Evolutionary conservation across 306 rosid species (phyloP).

Genomic region (Cicer arietinum): DNA sequence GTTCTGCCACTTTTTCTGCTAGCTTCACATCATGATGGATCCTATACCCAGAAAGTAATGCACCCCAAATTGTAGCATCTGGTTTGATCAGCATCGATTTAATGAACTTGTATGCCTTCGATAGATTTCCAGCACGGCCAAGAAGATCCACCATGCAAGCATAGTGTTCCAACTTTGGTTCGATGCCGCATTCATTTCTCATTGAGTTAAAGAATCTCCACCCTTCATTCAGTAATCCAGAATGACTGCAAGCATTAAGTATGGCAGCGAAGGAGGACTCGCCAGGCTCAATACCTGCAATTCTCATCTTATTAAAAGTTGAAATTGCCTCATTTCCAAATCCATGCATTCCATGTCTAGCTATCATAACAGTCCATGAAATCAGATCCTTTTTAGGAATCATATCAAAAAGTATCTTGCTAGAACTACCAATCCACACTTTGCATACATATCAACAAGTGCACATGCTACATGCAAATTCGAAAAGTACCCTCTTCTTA

Average conservation of each 20-base stretch:
- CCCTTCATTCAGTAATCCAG: conserved; percentile 67
- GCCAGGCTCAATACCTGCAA: conserved; percentile 39
- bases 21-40: conserved; percentile 47
- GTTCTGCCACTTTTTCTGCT: conserved; percentile 48
- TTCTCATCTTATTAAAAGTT: conserved; percentile 48
- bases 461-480: too few species aligned
- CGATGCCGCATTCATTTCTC: conserved; percentile 57
- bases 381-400: conserved; percentile 40
- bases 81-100: conserved; percentile 61
- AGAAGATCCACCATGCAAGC: conserved; percentile 75
- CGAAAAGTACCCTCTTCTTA: conserved; percentile 52
- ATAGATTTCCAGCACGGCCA: conserved; percentile 55
- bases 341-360: conserved; percentile 33
- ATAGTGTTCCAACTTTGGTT: conserved; percentile 64
- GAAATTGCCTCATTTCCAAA: conserved; percentile 62
- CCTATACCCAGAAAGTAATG: conserved; percentile 69
- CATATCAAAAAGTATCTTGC: conserved; percentile 36
- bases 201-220: conserved; percentile 56
- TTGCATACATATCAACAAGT: too few species aligned
- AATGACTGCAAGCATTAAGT: conserved; percentile 71
- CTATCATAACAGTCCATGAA: conserved; percentile 44
- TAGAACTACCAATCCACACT: conserved; percentile 28
- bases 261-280: conserved; percentile 64
- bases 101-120: conserved; percentile 60
- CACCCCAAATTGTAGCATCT: conserved; percentile 71